phyloP scores from a whole-genome alignment of 1,284 basidiomycete species.

The Boletus albobrunnescens region DNA sequence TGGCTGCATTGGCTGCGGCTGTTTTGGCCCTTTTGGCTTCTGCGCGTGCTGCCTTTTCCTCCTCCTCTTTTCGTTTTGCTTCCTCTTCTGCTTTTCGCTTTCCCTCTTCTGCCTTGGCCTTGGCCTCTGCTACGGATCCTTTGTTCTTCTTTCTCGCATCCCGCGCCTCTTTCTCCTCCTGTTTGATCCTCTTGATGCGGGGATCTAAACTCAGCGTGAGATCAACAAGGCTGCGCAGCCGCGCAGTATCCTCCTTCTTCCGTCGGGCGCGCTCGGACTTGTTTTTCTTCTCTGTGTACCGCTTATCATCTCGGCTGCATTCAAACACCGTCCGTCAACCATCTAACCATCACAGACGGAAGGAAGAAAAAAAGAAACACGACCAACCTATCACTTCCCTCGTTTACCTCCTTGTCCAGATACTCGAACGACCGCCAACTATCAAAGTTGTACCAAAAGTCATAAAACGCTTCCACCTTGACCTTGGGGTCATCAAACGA shows the following conservation, averaged over 20 bases:
- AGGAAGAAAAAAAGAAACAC: not conserved
- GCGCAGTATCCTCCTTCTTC: slow-evolving; percentile 97
- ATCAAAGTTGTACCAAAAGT: slow-evolving; percentile 99
- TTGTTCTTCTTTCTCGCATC: slow-evolving; percentile 86
- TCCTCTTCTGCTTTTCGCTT: slow-evolving; percentile 66
- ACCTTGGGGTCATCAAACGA: slow-evolving; percentile 70
- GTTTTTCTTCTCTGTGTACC: slow-evolving; percentile 99
- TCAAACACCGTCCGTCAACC: slow-evolving; percentile 8
- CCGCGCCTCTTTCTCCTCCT: slow-evolving; percentile 92
- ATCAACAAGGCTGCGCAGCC: slow-evolving; percentile 87
- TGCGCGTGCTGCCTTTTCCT: slow-evolving; percentile 53
- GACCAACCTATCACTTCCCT: slow-evolving; percentile 87
- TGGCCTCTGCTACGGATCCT: slow-evolving; percentile 44
- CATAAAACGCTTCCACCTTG: slow-evolving; percentile 91
- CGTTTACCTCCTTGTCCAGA: slow-evolving; percentile 97
- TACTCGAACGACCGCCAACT: slow-evolving; percentile 99
- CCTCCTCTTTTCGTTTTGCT: slow-evolving; percentile 38
- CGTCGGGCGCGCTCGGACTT: slow-evolving; percentile 91
- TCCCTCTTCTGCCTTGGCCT: slow-evolving; percentile 66
- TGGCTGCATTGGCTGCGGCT: slow-evolving; percentile 85
- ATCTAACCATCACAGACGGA: not conserved
- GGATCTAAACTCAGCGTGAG: slow-evolving; percentile 83
- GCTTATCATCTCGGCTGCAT: slow-evolving; percentile 91
- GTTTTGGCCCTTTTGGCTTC: slow-evolving; percentile 83
- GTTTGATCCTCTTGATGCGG: slow-evolving; percentile 96